Evolutionary conservation across 2,329 filamentous ascomycete species (phyloP).

Genomic region (Paramyrothecium sp.): DNA sequence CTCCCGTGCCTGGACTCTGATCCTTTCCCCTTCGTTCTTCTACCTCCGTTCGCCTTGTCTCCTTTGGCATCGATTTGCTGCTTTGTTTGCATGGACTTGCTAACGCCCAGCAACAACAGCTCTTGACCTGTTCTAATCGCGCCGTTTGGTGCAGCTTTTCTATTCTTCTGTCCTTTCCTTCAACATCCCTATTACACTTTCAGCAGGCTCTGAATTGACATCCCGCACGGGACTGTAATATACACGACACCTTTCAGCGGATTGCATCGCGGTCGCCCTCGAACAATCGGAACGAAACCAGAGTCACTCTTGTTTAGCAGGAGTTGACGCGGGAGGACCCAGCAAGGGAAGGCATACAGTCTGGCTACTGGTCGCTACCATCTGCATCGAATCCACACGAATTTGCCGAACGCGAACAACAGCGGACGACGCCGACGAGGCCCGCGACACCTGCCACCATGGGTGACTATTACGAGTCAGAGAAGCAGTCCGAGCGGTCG

Average conservation of each 20-base stretch:
- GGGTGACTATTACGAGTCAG: constrained; percentile 23
- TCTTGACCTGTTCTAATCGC: not conserved
- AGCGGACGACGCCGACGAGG: constrained; percentile 1
- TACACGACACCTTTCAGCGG: not conserved
- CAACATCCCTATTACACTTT: constrained; percentile 31
- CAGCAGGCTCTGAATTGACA: constrained; percentile 55
- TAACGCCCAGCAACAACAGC: not conserved
- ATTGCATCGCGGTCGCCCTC: not conserved
- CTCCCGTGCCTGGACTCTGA: not conserved
- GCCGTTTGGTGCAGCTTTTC: not conserved
- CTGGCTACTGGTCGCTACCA: not conserved
- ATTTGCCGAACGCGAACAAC: not conserved
- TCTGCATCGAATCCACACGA: not conserved
- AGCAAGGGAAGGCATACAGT: not conserved
- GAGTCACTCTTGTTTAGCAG: not conserved
- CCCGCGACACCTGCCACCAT: constrained; percentile 15
- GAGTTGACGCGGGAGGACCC: not conserved
- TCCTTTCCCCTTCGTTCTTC: not conserved
- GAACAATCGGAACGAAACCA: no score
- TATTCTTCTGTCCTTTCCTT: constrained; percentile 25
- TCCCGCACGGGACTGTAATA: not conserved
- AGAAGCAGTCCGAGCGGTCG: constrained; percentile 63
- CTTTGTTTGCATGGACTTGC: not conserved
- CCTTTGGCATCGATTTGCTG: not conserved
- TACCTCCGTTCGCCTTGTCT: not conserved